These are phyloP conservation scores for Penicillium fimorum DNA, from an alignment of 495 filamentous ascomycete genomes.

Conservation along the genomic window DNA sequence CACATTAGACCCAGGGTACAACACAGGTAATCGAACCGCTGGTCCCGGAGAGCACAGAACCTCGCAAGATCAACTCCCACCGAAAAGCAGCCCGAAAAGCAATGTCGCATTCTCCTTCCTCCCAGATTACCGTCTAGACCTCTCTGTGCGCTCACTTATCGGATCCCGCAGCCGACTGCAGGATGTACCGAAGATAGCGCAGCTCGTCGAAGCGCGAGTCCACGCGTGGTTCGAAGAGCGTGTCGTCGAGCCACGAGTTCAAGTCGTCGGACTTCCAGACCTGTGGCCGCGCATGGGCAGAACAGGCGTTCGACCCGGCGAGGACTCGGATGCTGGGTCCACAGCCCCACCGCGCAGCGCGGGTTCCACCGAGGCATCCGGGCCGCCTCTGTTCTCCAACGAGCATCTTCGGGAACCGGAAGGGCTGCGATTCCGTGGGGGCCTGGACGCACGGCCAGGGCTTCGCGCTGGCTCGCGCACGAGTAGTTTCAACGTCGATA, in stretches of 20 bases:
- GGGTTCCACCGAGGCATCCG: constrained; percentile 31
- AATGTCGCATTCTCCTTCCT: constrained; percentile 93
- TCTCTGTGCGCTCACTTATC: constrained; percentile 86
- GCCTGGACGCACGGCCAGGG: constrained; percentile 29
- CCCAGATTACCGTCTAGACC: constrained; percentile 91
- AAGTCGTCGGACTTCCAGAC: constrained; percentile 89
- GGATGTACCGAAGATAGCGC: constrained; percentile 96
- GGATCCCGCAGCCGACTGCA: constrained; percentile 86
- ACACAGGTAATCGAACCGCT: constrained; percentile 7
- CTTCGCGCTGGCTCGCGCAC: constrained; percentile 38
- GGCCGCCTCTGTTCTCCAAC: constrained; percentile 25
- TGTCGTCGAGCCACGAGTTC: constrained; percentile 91
- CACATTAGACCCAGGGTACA: constrained; percentile 13
- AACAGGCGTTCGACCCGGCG: constrained; percentile 45
- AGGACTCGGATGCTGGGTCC: constrained; percentile 45
- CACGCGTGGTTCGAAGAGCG: constrained; percentile 98
- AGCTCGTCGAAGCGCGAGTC: constrained; percentile 84
- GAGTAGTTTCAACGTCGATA: constrained; percentile 42
- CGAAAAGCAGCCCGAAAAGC: constrained; percentile 57
- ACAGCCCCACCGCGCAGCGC: constrained; percentile 39
- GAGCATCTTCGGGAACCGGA: constrained; percentile 27
- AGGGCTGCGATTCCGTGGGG: constrained; percentile 39
- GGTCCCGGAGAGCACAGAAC: constrained; percentile 19
- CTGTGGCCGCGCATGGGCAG: constrained; percentile 81
- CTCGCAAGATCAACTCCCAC: constrained; percentile 19